Evolutionary conservation across 129 eudicot species (phyloP).

Genomic region (Flaveria bidentis): DNA sequence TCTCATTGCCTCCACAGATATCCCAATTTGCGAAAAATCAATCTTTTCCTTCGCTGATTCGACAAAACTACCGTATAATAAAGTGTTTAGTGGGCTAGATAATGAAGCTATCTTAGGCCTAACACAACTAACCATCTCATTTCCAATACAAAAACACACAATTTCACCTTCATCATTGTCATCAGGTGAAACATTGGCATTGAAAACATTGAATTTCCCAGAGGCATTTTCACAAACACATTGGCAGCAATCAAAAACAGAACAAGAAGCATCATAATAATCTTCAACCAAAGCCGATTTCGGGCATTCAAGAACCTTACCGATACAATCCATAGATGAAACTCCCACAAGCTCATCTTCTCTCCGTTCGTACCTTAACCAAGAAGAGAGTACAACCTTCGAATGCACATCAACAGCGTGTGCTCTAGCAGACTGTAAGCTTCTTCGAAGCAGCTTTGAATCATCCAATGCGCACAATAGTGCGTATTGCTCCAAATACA

Average conservation of each 20-base stretch:
- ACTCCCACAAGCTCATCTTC: conserved; percentile 72
- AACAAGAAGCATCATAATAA: conserved; percentile 39
- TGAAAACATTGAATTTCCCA: background rate
- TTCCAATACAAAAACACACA: conserved; percentile 51
- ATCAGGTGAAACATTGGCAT: background rate
- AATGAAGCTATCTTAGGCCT: conserved; percentile 61
- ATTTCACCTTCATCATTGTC: conserved; percentile 22
- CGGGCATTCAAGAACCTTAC: conserved; percentile 63
- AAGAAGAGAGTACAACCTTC: conserved; percentile 59
- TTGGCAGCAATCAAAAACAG: conserved; percentile 50
- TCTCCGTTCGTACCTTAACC: conserved; percentile 69
- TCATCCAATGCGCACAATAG: conserved; percentile 55
- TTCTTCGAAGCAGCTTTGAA: conserved; percentile 54
- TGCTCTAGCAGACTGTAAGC: conserved; percentile 62
- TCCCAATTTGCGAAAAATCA: conserved; percentile 58
- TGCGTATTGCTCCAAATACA: conserved; percentile 56
- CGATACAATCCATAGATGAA: conserved; percentile 56
- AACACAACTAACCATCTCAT: conserved; percentile 49
- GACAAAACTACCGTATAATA: conserved; percentile 60
- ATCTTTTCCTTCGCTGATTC: conserved; percentile 53
- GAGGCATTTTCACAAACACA: conserved; percentile 36
- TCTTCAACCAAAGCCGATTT: conserved; percentile 48
- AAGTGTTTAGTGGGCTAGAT: conserved; percentile 54
- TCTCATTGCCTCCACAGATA: conserved; percentile 59
- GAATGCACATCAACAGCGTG: conserved; percentile 56